Evolutionary conservation across 2,329 filamentous ascomycete species (phyloP).

Genomic region (Monilinia fructicola): DNA sequence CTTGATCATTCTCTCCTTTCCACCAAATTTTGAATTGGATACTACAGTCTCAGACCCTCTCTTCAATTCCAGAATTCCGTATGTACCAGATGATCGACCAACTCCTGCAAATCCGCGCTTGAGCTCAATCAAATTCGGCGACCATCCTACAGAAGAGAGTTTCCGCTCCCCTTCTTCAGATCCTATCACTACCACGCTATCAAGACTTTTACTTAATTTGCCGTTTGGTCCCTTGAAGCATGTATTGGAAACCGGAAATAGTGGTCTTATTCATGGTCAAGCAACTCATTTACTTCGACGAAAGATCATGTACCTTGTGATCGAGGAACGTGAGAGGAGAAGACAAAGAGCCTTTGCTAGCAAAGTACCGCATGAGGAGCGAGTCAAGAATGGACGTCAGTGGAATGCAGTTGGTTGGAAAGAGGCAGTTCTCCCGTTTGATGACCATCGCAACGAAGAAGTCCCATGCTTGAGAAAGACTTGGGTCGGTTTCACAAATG

Average conservation of each 20-base stretch:
- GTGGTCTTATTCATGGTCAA: slow-evolving; percentile 54
- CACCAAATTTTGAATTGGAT: slow-evolving; percentile 60
- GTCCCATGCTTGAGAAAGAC: slow-evolving; percentile 32
- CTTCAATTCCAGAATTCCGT: slow-evolving; percentile 50
- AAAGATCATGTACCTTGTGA: slow-evolving; percentile 50
- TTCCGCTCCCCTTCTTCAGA: slow-evolving; percentile 38
- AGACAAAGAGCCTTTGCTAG: slow-evolving; percentile 42
- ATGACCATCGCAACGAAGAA: slow-evolving; percentile 29
- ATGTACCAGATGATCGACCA: slow-evolving; percentile 32
- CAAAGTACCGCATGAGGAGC: slow-evolving; percentile 35
- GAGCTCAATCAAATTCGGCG: slow-evolving; percentile 69
- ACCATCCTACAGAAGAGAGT: slow-evolving; percentile 47
- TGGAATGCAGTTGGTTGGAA: slow-evolving; percentile 41
- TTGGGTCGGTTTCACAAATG: slow-evolving; percentile 33
- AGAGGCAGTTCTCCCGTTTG: slow-evolving; percentile 36
- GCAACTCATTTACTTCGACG: slow-evolving; percentile 49
- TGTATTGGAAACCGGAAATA: slow-evolving; percentile 60
- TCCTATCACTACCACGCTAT: slow-evolving; percentile 50
- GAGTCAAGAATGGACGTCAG: slow-evolving; percentile 32
- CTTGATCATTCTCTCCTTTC: slow-evolving; percentile 61
- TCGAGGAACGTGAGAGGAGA: slow-evolving; percentile 58
- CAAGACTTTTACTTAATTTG: slow-evolving; percentile 66
- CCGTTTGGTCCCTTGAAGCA: slow-evolving; percentile 66
- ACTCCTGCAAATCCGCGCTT: slow-evolving; percentile 52
- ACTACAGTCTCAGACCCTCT: slow-evolving; percentile 47